Evolutionary conservation across 495 filamentous ascomycete species (phyloP), one percentile per base, ranked within the genome.

Genomic region (Parathielavia hyrcaniae): DNA sequence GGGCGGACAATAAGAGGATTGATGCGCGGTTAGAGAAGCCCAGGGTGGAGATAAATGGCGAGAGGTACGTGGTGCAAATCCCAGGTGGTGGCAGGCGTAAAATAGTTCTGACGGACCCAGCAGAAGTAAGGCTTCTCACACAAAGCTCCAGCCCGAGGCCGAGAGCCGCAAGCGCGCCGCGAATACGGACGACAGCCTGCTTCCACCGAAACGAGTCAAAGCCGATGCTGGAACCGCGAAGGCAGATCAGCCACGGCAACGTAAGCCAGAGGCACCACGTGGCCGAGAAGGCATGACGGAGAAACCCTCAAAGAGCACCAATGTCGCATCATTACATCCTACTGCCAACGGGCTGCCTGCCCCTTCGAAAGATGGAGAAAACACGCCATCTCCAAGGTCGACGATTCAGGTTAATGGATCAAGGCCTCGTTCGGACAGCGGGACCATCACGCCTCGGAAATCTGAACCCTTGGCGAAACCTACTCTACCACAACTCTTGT

Each of bases 371-470:
- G 65, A 72, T 5, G 64, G 67, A 36, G 65, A 68, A 30, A 67
- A 66, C 49, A 67, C 66, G 6, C 61, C 71, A 34, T 75, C 75
- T 2, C 75, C 75, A 22, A 73, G 55, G 43, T 67, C 70, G 12
- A 66, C 60, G 46, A 62, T 73, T n/a, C 75, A 76, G 52, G 75
- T 76, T 26, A 79, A 79, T 51, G 75, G 75, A 35, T 63, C 65
- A 16, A 68, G 67, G 14, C 65, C 72, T 32, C 47, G 58, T 17
- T 57, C 58, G 8, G 65, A 66, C 40, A 73, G 62, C 44, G 69
- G 65, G 16, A 67, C 66, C 6, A 62, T 66, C 20, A 63, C 69
- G 2, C 73, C 74, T 2, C 73, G 69, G 53, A 76, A 69, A 54
- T 40, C 61, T n/a, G 71, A 72, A 17, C 55, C 54, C 11, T 59